Evolutionary conservation across 148 eudicot species (phyloP).

Genomic region (Mesembryanthemum crystallinum): DNA sequence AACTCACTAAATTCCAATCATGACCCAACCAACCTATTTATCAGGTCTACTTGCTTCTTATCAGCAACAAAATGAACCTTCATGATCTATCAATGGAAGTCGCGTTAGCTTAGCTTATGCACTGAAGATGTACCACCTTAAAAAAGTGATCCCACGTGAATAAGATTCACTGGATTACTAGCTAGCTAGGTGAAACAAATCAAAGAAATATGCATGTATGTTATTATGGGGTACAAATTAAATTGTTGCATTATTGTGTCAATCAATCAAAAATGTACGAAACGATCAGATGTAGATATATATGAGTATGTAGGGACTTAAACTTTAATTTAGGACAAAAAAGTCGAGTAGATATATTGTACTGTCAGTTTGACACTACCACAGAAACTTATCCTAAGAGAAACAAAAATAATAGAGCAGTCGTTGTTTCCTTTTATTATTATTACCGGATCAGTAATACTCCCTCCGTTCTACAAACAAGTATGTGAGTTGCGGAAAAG

Average conservation of each 20-base stretch:
- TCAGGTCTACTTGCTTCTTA: no score
- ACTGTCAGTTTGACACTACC: slow-evolving; percentile 3
- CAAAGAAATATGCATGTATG: not conserved
- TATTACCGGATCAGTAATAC: not conserved
- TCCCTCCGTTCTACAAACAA: no score
- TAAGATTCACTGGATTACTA: not conserved
- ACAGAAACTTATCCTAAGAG: slow-evolving; percentile 3
- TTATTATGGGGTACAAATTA: not conserved
- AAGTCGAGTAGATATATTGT: not conserved
- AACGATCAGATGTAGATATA: not conserved
- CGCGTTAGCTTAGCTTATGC: no score
- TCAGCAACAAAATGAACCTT: no score
- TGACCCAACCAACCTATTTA: no score
- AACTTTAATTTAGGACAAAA: not conserved
- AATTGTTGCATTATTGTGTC: not conserved
- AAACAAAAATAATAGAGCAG: not conserved
- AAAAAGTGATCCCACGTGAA: not conserved
- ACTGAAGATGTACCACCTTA: no score
- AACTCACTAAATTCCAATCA: no score
- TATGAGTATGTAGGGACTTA: no score
- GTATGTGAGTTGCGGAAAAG: no score
- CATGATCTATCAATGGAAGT: no score
- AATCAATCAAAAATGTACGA: not conserved
- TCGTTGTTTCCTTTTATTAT: no score
- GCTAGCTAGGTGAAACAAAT: not conserved